Base-by-base conservation (phyloP, 441 rosid species). In the Pelargonium hybrid region DNA sequence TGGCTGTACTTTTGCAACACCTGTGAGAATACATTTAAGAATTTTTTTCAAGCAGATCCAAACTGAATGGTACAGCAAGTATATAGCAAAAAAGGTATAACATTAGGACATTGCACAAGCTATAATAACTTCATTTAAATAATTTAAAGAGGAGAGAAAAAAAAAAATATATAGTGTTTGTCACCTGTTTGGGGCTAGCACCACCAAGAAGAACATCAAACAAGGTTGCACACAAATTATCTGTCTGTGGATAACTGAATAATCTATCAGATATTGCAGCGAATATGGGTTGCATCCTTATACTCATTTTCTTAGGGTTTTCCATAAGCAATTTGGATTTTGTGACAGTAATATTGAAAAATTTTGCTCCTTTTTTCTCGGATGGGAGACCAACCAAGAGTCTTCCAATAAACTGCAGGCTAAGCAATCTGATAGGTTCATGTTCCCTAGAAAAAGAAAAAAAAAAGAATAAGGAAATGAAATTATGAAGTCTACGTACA, bases 181-280 rank as follows among this genome's bases (percentile, higher is more conserved):
- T 66, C 71, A 93, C 99, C 99, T 95, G 99, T 84, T 87, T 92
- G 64, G 99, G 99, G 81, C 99, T 95, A 71, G 99, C 99, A 77
- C 99, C 98, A 66, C 99, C 99, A 74, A 95, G 96, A 86, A 95
- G 99, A 78, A 90, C 93, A 76, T 95, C 99, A 67, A 92, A 92
- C 87, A 95, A 86, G 79, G 95, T 80, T 66, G 96, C 98, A 75
- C 97, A 87, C 77, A 95, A 84, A 84, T 82, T 82, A 76, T 95
- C 97, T 65, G 98, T 92, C 76, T 75, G 93, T 9, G 92, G 95
- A 88, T 85, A 95, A 71, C 75, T 89, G 74, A 92, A 95, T 80
- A 95, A 61, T 74, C 95, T 84, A 34, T 92, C 97, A 69, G 91
- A 84, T 76, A 95, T 89, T 65, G 89, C 89, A 45, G 84, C 74